These are phyloP conservation scores for Thinopyrum elongatum DNA, from an alignment of 176 grass and related monocot species.

Conservation along the genomic window DNA sequence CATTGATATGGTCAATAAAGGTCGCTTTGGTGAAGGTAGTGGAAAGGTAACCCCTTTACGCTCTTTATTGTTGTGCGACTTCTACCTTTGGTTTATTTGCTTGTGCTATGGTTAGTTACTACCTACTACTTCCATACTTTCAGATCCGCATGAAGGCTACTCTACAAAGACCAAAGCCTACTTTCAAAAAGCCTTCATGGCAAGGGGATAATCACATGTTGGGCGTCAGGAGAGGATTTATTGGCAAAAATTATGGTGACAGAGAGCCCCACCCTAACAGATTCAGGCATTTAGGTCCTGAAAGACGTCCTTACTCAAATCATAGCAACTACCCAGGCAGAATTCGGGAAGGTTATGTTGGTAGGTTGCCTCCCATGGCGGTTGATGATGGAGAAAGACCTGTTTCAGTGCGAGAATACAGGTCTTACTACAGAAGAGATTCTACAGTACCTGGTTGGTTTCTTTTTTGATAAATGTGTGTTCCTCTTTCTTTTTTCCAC, in stretches of 20 bases:
- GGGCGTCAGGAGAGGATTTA: constrained; percentile 49
- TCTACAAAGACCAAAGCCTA: constrained; percentile 52
- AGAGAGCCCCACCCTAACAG: constrained; percentile 23
- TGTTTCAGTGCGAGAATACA: constrained; percentile 36
- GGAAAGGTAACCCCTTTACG: constrained; percentile 43
- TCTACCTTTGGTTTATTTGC: constrained; percentile 18
- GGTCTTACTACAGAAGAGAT: constrained; percentile 42
- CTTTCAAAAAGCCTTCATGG: constrained; percentile 47
- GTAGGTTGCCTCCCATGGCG: constrained; percentile 15
- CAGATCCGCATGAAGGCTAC: constrained; percentile 49
- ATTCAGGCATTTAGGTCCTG: constrained; percentile 35
- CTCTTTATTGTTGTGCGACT: neutral
- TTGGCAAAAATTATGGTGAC: constrained; percentile 40
- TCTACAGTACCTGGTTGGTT: constrained; percentile 45
- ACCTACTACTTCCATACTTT: neutral
- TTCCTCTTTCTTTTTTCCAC: constrained; percentile 14
- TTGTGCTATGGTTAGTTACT: constrained; percentile 5
- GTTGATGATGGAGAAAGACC: constrained; percentile 40
- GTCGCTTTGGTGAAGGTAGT: constrained; percentile 44
- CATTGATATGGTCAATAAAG: constrained; percentile 54
- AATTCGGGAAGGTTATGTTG: neutral
- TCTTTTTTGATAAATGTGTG: constrained; percentile 23
- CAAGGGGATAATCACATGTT: constrained; percentile 36
- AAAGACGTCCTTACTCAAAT: constrained; percentile 30
- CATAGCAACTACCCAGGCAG: constrained; percentile 7